A percentile compares a stretch with the other conserved stretches of the same genome.
Evolutionary conservation across 495 filamentous ascomycete genomes (phyloP).

Genomic region (Annulohypoxylon maeteangense): DNA sequence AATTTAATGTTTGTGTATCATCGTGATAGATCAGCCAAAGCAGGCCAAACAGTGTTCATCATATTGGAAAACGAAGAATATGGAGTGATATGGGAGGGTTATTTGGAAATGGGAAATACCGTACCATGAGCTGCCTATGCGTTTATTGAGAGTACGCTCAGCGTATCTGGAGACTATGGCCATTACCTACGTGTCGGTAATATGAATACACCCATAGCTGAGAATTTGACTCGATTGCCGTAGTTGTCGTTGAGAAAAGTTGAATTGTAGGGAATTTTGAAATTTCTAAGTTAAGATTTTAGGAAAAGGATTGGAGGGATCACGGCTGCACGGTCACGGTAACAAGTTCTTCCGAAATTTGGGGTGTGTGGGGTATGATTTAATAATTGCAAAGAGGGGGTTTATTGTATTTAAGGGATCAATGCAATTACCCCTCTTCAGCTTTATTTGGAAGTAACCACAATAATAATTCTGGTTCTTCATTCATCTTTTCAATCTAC

Average conservation of each 20-base stretch:
- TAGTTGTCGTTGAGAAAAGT: background rate
- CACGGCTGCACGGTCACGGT: too few species aligned
- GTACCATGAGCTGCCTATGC: background rate
- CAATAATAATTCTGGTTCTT: too few species aligned
- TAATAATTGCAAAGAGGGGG: background rate
- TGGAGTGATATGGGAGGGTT: background rate
- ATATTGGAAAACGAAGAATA: background rate
- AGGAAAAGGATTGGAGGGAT: background rate
- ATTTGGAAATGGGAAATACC: background rate
- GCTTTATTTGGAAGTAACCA: too few species aligned
- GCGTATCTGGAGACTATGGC: background rate
- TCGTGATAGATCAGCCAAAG: constrained; percentile 29
- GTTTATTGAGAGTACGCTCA: background rate
- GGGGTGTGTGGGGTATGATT: background rate
- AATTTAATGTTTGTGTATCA: constrained; percentile 14
- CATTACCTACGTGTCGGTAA: background rate
- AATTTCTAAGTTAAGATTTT: background rate
- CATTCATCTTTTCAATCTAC: too few species aligned
- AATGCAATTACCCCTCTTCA: too few species aligned
- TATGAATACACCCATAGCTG: background rate
- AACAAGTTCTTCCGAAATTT: background rate
- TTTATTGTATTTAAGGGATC: background rate
- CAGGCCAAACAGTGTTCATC: constrained; percentile 25
- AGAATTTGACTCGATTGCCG: background rate
- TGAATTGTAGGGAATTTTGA: background rate